Evolutionary conservation across 2,329 filamentous ascomycete genomes (phyloP), one percentile per base, ranked within the genome.

Genomic region (Massarina eburnea): DNA sequence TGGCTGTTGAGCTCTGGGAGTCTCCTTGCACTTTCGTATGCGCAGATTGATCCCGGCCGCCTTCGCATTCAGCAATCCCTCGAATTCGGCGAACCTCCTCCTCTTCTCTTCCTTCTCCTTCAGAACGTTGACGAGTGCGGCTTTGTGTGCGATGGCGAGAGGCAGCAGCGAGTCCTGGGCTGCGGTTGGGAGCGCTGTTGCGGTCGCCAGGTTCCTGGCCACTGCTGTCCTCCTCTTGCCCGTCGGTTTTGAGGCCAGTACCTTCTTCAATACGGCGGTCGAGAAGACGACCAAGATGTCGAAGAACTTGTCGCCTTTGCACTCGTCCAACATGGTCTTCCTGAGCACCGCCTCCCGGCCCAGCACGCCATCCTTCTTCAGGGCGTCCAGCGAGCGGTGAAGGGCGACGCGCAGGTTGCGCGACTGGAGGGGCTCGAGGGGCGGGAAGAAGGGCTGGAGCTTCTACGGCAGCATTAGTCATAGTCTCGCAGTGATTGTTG

Each of bases 281-380:
- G 92, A 96, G 60, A 99, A 95, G 0, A 83, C 78, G 3, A 89
- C 83, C 21, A 97, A 77, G 1, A 96, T 74, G 64, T 99, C 94
- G 65, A 91, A 91, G 43, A 97, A 82, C 52, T 89, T 85, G 43
- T 96, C 91, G 5, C 92, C 92, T 55, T 88, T 91, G 73, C 94
- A 99, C 59, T 99, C 92, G 65, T 99, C 94, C 41, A 99, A 76
- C 89, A 96, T 96, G 0, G 90, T 95, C 74, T 96, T 96, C 41
- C 94, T 83, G 24, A 97, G 73, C 1, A 95, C 81, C 0, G 82
- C 81, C 62, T 96, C 91, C 39, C 89, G 80, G 3, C 90, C 89
- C 8, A 97, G 76, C 0, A 86, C 76, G 22, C 91, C 91, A 72
- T 83, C 89, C 74, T 95, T 95, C 75, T 97, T 97, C 48, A 90